Evolutionary conservation across 768 basidiomycete species (phyloP).

Genomic region (Mycena filopes): DNA sequence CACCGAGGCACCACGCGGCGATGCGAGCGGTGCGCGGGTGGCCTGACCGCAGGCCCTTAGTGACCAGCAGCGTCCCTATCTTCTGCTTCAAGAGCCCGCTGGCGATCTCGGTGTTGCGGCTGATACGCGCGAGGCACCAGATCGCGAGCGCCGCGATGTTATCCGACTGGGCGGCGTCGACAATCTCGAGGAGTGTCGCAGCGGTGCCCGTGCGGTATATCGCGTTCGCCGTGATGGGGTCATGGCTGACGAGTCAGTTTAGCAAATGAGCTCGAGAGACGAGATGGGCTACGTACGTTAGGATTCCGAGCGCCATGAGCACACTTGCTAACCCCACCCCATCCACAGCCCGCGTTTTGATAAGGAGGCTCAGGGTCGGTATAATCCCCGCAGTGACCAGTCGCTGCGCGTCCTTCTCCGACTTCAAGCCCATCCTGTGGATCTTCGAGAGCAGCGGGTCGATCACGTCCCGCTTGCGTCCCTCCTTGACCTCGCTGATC

Average conservation of each 20-base stretch:
- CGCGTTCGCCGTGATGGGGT: conserved; percentile 39
- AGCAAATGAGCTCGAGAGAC: not conserved
- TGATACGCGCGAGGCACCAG: conserved; percentile 39
- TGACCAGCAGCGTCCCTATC: conserved; percentile 28
- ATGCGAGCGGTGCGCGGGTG: conserved; percentile 25
- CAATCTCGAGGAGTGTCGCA: conserved; percentile 36
- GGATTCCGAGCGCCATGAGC: conserved; percentile 35
- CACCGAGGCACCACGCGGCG: conserved; percentile 38
- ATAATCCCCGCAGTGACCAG: conserved; percentile 40
- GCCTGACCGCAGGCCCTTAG: conserved; percentile 33
- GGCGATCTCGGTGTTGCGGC: conserved; percentile 37
- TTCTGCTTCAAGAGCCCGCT: conserved; percentile 38
- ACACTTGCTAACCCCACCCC: conserved; percentile 36
- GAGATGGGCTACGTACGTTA: conserved; percentile 41
- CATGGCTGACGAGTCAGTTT: conserved; percentile 14
- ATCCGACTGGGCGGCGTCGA: conserved; percentile 33
- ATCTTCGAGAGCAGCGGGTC: conserved; percentile 36
- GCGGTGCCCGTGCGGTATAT: conserved; percentile 40
- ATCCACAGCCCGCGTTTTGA: conserved; percentile 39
- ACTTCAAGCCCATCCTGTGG: conserved; percentile 31
- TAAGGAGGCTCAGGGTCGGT: conserved; percentile 36
- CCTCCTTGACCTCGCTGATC: conserved; percentile 36
- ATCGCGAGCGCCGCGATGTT: conserved; percentile 34
- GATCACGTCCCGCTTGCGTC: conserved; percentile 35
- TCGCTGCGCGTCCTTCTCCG: conserved; percentile 38